Evolutionary conservation across 257 asterid species (phyloP), one percentile per base, ranked within the genome.

Genomic region (Datura wrightii): DNA sequence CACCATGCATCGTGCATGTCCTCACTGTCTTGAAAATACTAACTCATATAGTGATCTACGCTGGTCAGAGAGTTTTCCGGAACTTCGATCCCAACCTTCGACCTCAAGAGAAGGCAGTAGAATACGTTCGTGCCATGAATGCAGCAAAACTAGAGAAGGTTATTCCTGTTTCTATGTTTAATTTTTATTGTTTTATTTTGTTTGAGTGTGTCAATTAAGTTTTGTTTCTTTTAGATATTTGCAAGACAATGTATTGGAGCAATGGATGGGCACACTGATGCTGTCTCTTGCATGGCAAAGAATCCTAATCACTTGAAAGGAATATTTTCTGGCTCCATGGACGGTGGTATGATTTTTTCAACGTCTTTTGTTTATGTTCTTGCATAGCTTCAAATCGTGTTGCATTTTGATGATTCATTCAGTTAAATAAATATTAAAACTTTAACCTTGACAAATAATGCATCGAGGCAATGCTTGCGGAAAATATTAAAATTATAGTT

Each of bases 111-210:
- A 96, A 94, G 89, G 90, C 97, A 8, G 87, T 87, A 24, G 99
- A 96, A 91, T 94, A 94, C 88, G 97, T 93, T 71, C 97, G 98
- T 4, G 99, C 99, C 85, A 90, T 96, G 59, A 93, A 90, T 85
- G 98, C 99, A 14, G 99, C 98, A 86, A 96, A 96, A 82, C 89
- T 94, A 16, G 98, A 94, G 10, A 94, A 96, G 97, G 99, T 96
- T 88, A 13, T 48, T 18, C 66, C 16, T 46, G 84, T 5, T 41
- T 60, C 24, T 60, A 24, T 3, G 31, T 24, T 3, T 31, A 4
- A 70, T 18, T 42, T 24, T 54, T 56, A 41, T 42, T 65, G 83
- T 9, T 62, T 72, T 44, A 79, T 16, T 10, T 76, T 50, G 69
- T 82, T 24, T 24, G 31, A 24, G 11, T 52, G 3, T 65, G 50